Evolutionary conservation across 2,329 filamentous ascomycete species (phyloP).

Genomic region (Emergomyces orientalis): DNA sequence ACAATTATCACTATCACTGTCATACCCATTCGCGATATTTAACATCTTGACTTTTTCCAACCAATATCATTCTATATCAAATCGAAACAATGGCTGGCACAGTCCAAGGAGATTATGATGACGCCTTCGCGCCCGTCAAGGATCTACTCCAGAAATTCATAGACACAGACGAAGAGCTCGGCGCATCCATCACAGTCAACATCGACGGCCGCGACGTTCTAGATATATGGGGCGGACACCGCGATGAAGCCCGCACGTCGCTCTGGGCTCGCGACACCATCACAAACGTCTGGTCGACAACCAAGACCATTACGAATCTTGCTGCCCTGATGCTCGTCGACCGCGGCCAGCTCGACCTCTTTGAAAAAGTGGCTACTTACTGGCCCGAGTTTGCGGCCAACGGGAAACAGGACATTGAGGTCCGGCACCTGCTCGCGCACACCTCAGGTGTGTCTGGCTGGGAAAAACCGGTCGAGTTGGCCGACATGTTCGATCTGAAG

Average conservation of each 20-base stretch:
- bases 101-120: constrained; percentile 31
- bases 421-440: constrained; percentile 37
- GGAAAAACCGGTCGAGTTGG: constrained; percentile 24
- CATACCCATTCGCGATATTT: background rate
- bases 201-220: constrained; percentile 36
- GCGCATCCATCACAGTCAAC: constrained; percentile 38
- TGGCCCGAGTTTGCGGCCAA: constrained; percentile 41
- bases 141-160: constrained; percentile 29
- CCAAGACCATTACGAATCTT: constrained; percentile 33
- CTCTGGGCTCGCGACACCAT: constrained; percentile 37
- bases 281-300: constrained; percentile 33
- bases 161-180: constrained; percentile 34
- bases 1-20: no score
- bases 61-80: background rate
- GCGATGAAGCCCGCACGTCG: constrained; percentile 22
- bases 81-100: background rate
- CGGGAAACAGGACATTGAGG: constrained; percentile 34
- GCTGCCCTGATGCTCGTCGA: constrained; percentile 34
- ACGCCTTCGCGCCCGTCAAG: constrained; percentile 30
- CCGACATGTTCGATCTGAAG: constrained; percentile 29
- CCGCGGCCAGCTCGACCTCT: constrained; percentile 29
- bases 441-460: constrained; percentile 30
- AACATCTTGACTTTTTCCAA: background rate
- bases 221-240: constrained; percentile 39
- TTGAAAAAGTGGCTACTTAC: constrained; percentile 34